phyloP scores from a whole-genome alignment of 2,329 filamentous ascomycete species.

The Sporothrix dimorphospora region DNA sequence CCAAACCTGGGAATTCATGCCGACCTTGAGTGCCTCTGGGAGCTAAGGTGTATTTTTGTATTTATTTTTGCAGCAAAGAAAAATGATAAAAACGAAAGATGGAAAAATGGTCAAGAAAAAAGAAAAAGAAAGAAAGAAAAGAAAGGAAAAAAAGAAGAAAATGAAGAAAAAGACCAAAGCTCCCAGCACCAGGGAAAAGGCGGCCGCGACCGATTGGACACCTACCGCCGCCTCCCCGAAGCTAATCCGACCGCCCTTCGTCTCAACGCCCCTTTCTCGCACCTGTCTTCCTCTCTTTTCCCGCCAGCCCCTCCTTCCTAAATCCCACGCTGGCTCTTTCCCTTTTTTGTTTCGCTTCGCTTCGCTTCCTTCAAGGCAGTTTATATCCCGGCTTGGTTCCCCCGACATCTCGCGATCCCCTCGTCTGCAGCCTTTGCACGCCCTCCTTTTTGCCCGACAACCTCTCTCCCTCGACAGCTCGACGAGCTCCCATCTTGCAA shows the following conservation, averaged over 20 bases:
- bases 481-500: slow-evolving; percentile 16
- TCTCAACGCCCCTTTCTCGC: slow-evolving; percentile 15
- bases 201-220: slow-evolving; percentile 19
- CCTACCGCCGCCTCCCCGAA: slow-evolving; percentile 25
- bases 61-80: not conserved
- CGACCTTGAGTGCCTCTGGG: not conserved
- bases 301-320: slow-evolving; percentile 19
- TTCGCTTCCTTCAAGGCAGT: not conserved
- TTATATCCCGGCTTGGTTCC: not conserved
- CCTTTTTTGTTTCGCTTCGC: not conserved
- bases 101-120: not conserved
- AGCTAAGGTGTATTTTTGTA: slow-evolving; percentile 16
- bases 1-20: not conserved
- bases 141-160: not conserved
- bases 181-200: slow-evolving; percentile 15
- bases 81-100: slow-evolving; percentile 5
- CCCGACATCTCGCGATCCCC: slow-evolving; percentile 11
- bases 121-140: slow-evolving; percentile 3
- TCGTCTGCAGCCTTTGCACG: not conserved
- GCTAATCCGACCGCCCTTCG: slow-evolving; percentile 10
- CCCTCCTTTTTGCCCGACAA: not conserved
- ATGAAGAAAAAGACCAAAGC: slow-evolving; percentile 4
- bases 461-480: not conserved
- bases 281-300: slow-evolving; percentile 16
- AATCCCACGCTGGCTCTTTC: not conserved